These are phyloP conservation scores for Theobroma grandiflorum DNA, from an alignment of 441 rosid genomes.

Conservation along the genomic window DNA sequence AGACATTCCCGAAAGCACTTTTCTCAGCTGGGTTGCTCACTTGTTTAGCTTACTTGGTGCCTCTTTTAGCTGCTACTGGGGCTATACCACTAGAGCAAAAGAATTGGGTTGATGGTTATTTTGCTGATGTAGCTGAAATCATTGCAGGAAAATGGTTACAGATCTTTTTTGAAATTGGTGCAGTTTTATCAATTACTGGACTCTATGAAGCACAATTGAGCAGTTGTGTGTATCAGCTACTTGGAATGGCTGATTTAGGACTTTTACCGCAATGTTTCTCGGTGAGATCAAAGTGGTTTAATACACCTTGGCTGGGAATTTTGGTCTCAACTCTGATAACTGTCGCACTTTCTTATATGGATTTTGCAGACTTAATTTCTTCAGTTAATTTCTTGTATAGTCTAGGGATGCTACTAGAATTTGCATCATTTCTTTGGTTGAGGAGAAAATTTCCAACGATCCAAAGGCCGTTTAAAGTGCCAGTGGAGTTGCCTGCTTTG, in stretches of 20 bases:
- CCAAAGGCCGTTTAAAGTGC: conserved; percentile 49
- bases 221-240: conserved; percentile 45
- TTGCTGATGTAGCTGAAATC: conserved; percentile 13
- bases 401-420: conserved; percentile 55
- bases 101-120: conserved; percentile 23
- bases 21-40: conserved; percentile 20
- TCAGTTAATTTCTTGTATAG: conserved; percentile 52
- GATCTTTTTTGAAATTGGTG: conserved; percentile 21
- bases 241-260: conserved; percentile 52
- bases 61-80: conserved; percentile 29
- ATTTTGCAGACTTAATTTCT: conserved; percentile 42
- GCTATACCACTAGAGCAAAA: conserved; percentile 21
- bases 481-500: conserved; percentile 40
- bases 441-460: conserved; percentile 39
- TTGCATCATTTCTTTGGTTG: conserved; percentile 54
- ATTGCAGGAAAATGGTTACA: conserved; percentile 27
- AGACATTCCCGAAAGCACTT: conserved; percentile 20
- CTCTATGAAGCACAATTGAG: conserved; percentile 53
- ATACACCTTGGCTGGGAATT: conserved; percentile 55
- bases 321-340: conserved; percentile 41
- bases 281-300: conserved; percentile 39
- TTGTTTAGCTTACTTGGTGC: conserved; percentile 22
- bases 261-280: conserved; percentile 36
- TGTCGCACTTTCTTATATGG: conserved; percentile 41
- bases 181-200: conserved; percentile 38